Evolutionary conservation across 2,329 filamentous ascomycete genomes (phyloP), one percentile per base, ranked within the genome.

Genomic region (Diaporthe ilicicola): DNA sequence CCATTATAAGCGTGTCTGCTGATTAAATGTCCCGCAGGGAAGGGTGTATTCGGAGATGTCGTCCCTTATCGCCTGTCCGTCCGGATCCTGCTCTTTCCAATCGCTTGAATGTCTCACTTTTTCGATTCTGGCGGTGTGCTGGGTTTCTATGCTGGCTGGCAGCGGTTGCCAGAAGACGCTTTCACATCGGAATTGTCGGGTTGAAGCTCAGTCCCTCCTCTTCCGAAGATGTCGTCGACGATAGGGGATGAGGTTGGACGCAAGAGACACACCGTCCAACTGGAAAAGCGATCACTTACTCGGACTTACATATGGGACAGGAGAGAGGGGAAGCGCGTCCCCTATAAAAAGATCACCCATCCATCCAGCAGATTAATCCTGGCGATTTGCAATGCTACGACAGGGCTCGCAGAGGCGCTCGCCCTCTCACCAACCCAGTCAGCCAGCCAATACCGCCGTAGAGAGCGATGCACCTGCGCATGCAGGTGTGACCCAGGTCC

Each of bases 71-170:
- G 29, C 27, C n/a, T 6, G 34, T 48, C 29, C 39, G 34, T 48
- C 29, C 39, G 24, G n/a, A 7, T n/a, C 39, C 8, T 62, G 17
- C 10, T 48, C 9, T 42, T 34, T 8, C 7, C 10, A 67, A 19
- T 46, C 27, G 39, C 9, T 44, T 3, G 19, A n/a, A 24, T 19
- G 32, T 17, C 13, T 34, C 27, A 13, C 51, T 15, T 39, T n/a
- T 19, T 50, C 24, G 39, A 39, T 22, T 39, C 51, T 51, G 46
- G 44, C 19, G n/a, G 34, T 59, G 44, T 55, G 34, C 62, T 55
- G 69, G 51, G 13, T 73, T 17, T 62, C 37, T 44, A 37, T 46
- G 72, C 69, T 68, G 72, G 55, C 72, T 67, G 61, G 70, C 72
- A 73, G 70, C 72, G 50, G 42, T 72, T 48, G 42, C 66, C 59